Percentiles rank a stretch among this genome's conserved stretches.
Conservation (phyloP, 1,139 yeast genomes). For the Geotrichum reessii region DNA sequence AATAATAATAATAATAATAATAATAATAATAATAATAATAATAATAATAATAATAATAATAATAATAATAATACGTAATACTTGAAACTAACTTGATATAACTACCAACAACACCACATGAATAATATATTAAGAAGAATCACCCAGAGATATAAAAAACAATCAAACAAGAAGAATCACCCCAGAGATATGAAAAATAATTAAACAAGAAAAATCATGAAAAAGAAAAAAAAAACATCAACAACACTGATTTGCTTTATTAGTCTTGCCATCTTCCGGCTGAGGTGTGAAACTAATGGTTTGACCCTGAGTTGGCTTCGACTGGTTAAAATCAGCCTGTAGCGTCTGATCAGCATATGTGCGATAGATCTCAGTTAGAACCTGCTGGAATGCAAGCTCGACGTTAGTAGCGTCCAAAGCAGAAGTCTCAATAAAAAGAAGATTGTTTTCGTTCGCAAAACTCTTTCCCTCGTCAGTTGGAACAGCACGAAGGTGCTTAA, state of each 20-base stretch:
- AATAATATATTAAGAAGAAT: not conserved
- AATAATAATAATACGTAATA: not conserved
- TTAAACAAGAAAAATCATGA: constrained; percentile 3
- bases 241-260: constrained; percentile 58
- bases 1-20: not conserved
- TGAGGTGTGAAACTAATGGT: constrained; percentile 92
- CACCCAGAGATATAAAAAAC: not conserved
- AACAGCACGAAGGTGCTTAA: constrained; percentile 92
- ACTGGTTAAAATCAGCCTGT: constrained; percentile 46
- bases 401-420: constrained; percentile 94
- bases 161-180: constrained; percentile 8
- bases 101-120: not conserved
- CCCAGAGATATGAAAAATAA: too few relatives aligned
- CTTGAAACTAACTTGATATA: not conserved
- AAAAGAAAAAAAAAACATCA: constrained; percentile 18
- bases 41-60: not conserved
- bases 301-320: constrained; percentile 60
- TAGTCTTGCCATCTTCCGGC: constrained; percentile 69
- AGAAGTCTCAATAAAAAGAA: constrained; percentile 94
- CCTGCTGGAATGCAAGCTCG: constrained; percentile 87
- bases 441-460: constrained; percentile 87
- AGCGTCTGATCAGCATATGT: constrained; percentile 53
- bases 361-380: constrained; percentile 81
- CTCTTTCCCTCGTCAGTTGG: constrained; percentile 97
- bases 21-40: too few relatives aligned